Evolutionary conservation across 2,329 filamentous ascomycete genomes (phyloP), one percentile per base, ranked within the genome.

Genomic region (Diaporthe aspalathi): DNA sequence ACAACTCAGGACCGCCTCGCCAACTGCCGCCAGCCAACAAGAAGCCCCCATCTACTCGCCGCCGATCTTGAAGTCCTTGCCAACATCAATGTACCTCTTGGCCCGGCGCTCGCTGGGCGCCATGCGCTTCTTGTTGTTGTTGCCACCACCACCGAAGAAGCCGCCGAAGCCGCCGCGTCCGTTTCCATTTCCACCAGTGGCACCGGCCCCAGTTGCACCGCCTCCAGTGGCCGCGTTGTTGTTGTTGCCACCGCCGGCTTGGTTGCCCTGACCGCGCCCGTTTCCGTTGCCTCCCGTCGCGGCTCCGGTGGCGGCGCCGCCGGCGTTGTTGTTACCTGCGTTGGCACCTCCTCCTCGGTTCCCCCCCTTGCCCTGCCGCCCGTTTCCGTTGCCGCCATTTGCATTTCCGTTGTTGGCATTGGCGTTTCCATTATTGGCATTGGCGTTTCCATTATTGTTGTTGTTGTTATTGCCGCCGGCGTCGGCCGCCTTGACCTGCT

Each of bases 81-180:
- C 68, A 9, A 62, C 29, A n/a, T 52, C 57, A 27, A 70, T 35
- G 9, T 54, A 66, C 16, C 57, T 66, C 47, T 40, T 70, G 27
- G 47, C 56, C 56, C 68, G 50, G 35, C 56, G 45, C 43, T 43
- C 54, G 3, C 11, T 3, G 6, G 56, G 54, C 52, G 56, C n/a
- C 67, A 70, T 54, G 29, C 67, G 67, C 56, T 52, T 69, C 27
- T 52, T 70, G 65, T 45, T 56, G 40, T 60, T 63, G 56, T 52
- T n/a, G n/a, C n/a, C n/a, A n/a, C 24, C 32, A 32, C 50, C 24
- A 17, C 65, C 50, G 5, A 40, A 52, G 54, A 60, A 16, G 14
- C 35, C 9, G 2, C 12, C 54, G n/a, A 57, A 22, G 12, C 54
- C 54, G 3, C 32, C 17, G 7, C 16, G 1, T 27, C 40, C 57